Conservation (phyloP, 345 rosid genomes). For the Salix caprea region DNA sequence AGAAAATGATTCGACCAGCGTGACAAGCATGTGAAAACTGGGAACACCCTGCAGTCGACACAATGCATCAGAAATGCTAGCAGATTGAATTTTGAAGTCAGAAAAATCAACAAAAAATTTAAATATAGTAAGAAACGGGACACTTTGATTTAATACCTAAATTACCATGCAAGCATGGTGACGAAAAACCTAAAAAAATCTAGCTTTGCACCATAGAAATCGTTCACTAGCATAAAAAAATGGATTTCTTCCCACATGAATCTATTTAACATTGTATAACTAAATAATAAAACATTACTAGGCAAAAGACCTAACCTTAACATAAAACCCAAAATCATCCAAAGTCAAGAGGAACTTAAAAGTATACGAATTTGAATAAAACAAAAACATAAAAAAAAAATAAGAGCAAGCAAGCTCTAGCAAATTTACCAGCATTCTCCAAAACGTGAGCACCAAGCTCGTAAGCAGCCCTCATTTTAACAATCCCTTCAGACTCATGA, state of each 20-base stretch:
- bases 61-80: not conserved
- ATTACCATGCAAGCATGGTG: too few relatives aligned
- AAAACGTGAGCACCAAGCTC: conserved; percentile 92
- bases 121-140: not conserved
- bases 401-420: conserved; percentile 13
- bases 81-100: not conserved
- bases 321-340: not conserved
- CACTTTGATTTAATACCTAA: not conserved
- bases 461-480: conserved; percentile 74
- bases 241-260: not conserved
- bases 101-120: not conserved
- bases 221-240: not conserved
- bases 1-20: not conserved
- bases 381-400: not conserved
- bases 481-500: conserved; percentile 70
- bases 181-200: not conserved
- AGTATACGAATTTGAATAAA: not conserved
- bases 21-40: not conserved
- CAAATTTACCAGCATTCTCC: conserved; percentile 69
- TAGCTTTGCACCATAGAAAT: not conserved
- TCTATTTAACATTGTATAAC: not conserved
- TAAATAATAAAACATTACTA: not conserved
- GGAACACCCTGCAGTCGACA: not conserved
- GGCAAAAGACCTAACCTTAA: not conserved
- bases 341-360: not conserved